Base-by-base conservation (phyloP, 768 basidiomycete genomes). In the Tylopilus vinaceipallidus region DNA sequence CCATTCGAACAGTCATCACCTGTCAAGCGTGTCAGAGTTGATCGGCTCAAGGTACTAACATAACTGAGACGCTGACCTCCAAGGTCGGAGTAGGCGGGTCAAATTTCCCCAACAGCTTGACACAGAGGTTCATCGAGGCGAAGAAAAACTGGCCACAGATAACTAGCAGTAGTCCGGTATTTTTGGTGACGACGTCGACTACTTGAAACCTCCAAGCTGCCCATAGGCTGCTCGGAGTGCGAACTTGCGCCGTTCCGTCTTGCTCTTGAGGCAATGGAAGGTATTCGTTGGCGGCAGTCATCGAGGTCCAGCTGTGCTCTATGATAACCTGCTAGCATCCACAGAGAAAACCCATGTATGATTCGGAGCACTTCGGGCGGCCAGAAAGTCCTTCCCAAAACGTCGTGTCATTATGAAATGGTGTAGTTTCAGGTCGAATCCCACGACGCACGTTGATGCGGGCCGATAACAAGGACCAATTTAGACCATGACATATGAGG, bases 1-100 rank as follows among this genome's bases (percentile, higher is more conserved):
- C 80, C 84, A 85, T 86, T 51, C 84, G 70, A 43, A 83, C 73
- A 27, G 71, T 62, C 19, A 87, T 76, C 23, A 86, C 59, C 74
- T 84, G 56, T 22, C 42, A 29, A 20, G n/a, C n/a, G n/a, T 6
- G 12, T 29, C 6, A 29, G 27, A 29, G 19, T 22, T 23, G 35
- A 43, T 45, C 29, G 34, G 45, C 11, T 10, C 23, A 44, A 47
- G 20, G 3, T 16, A 23, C 26, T 3, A 12, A 23, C 14, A 12
- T 19, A 6, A 29, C 27, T 29, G 12, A 32, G 29, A 11, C 36
- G 59, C 73, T 13, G 53, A 82, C 82, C 75, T 85, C 74, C 12
- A 83, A 64, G 4, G 79, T 73, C 4, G 80, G 76, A 12, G 84
- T 77, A 1, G 83, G 84, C 11, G 77, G 71, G 52, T 83, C 79